Conservation (phyloP, 768 basidiomycete species). For the Tubosaeta sp. region DNA sequence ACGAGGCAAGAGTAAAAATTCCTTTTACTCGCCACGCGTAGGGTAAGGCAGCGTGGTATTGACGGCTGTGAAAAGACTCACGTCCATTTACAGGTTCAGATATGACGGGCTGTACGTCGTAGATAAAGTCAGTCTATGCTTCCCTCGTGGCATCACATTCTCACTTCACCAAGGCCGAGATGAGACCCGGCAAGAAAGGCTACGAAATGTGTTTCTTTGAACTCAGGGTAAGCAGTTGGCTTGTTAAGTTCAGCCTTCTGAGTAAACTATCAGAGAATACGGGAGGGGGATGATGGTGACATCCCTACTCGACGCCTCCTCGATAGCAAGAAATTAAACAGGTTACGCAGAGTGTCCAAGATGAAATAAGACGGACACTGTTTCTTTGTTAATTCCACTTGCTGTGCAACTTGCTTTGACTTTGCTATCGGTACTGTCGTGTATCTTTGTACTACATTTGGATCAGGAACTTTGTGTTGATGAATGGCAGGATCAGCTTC, state of each 20-base stretch:
- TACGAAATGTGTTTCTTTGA: constrained; percentile 28
- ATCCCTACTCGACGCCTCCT: constrained; percentile 25
- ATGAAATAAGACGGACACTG: not conserved
- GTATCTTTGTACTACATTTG: too few relatives aligned
- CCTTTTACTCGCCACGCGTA: constrained; percentile 14
- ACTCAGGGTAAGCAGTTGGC: constrained; percentile 17
- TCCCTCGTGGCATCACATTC: not conserved
- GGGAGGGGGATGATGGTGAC: constrained; percentile 15
- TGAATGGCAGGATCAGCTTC: too few relatives aligned
- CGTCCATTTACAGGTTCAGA: constrained; percentile 19
- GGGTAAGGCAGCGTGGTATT: constrained; percentile 17
- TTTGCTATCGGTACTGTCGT: too few relatives aligned
- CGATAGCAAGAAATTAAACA: constrained; percentile 1
- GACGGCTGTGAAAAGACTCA: not conserved
- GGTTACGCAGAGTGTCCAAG: constrained; percentile 5
- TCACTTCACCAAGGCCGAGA: constrained; percentile 15
- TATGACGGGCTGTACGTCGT: constrained; percentile 33
- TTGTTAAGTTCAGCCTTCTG: not conserved
- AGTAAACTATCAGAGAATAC: constrained; percentile 17
- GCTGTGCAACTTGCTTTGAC: too few relatives aligned
- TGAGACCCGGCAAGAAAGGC: constrained; percentile 16
- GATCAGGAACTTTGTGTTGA: too few relatives aligned
- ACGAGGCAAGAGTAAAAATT: constrained; percentile 25
- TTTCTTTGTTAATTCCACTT: too few relatives aligned
- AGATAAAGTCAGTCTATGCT: constrained; percentile 13